A percentile compares a stretch with the other conserved stretches of the same genome.
Conservation (phyloP, 371 early-diverging fungal genomes). For the Blakeslea trispora region DNA sequence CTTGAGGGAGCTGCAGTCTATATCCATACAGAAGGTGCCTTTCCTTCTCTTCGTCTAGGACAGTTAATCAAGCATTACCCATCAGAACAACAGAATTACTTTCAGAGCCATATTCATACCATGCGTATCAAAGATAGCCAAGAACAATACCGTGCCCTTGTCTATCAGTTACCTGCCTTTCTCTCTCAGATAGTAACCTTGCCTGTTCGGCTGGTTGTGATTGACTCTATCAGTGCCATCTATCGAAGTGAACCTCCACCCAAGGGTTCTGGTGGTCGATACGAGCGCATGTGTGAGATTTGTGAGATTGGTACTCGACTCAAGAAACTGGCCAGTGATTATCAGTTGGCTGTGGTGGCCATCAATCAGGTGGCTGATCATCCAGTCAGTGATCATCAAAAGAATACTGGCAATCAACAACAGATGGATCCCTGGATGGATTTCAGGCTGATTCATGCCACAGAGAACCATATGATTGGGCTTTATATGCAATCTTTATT, state of each 20-base stretch:
- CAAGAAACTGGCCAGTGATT: constrained; percentile 61
- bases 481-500: constrained; percentile 49
- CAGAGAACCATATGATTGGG: constrained; percentile 27
- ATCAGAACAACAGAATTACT: constrained; percentile 5
- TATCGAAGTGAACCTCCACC: constrained; percentile 60
- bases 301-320: constrained; percentile 62
- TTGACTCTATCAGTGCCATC: constrained; percentile 86
- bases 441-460: constrained; percentile 21
- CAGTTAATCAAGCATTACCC: constrained; percentile 42
- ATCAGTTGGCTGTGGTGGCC: constrained; percentile 63
- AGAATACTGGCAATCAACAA: constrained; percentile 11
- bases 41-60: constrained; percentile 55
- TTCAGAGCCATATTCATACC: constrained; percentile 51
- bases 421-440: constrained; percentile 38
- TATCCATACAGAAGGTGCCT: constrained; percentile 64
- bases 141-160: constrained; percentile 68
- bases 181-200: constrained; percentile 36
- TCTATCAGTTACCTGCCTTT: constrained; percentile 70
- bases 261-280: constrained; percentile 17
- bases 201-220: constrained; percentile 66
- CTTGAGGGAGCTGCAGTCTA: constrained; percentile 65
- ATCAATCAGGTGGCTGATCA: constrained; percentile 51
- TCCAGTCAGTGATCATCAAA: too few relatives aligned
- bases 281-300: constrained; percentile 55
- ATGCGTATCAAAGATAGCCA: constrained; percentile 70